Conservation (phyloP, 345 rosid species). For the Citrus reticulata region DNA sequence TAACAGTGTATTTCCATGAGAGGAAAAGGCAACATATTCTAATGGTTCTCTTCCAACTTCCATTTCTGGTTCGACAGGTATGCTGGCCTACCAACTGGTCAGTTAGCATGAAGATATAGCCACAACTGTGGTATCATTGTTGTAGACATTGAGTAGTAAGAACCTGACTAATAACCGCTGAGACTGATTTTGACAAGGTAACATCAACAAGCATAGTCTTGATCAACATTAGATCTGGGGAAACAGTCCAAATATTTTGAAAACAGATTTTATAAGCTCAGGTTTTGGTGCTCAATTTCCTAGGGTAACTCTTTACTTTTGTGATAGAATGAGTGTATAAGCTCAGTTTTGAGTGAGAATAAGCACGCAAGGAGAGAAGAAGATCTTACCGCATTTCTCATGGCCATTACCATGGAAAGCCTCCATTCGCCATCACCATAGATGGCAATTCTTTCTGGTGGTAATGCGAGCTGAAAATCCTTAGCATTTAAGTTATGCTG, state of each 20-base stretch:
- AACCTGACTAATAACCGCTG: not conserved
- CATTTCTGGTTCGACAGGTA: not conserved
- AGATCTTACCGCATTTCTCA: constrained; percentile 57
- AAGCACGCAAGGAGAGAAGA: constrained; percentile 5
- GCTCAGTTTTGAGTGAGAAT: not conserved
- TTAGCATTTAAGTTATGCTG: constrained; percentile 20
- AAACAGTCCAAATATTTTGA: not conserved
- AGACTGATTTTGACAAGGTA: not conserved
- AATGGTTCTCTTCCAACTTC: not conserved
- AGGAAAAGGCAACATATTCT: not conserved
- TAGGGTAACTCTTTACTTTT: not conserved
- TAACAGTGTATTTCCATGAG: not conserved
- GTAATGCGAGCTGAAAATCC: constrained; percentile 52
- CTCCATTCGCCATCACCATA: constrained; percentile 77
- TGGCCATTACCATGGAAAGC: constrained; percentile 48
- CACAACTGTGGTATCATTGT: not conserved
- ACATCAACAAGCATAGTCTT: not conserved
- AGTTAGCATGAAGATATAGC: not conserved
- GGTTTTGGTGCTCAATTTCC: not conserved
- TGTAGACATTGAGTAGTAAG: not conserved
- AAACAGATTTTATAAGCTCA: not conserved
- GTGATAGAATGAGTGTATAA: not conserved
- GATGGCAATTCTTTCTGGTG: constrained; percentile 74
- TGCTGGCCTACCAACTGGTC: not conserved
- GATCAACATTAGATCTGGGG: not conserved